phyloP scores from a whole-genome alignment of 768 basidiomycete species.

The Termitomyces sp. region DNA sequence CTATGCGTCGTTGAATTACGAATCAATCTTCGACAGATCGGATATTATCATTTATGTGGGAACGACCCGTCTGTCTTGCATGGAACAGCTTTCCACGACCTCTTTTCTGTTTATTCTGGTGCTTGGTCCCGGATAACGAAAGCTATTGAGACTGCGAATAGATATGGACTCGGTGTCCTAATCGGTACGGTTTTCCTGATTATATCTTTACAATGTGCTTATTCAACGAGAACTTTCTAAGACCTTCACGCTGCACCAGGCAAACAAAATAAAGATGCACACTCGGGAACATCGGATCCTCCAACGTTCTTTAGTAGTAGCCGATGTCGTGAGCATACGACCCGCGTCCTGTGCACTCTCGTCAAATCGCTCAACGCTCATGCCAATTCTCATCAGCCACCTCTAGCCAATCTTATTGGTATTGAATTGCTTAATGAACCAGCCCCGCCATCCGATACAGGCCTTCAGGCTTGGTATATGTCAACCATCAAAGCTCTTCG shows the following conservation, averaged over 20 bases:
- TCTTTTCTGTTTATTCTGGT: constrained; percentile 47
- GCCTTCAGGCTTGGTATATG: constrained; percentile 62
- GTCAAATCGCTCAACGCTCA: constrained; percentile 23
- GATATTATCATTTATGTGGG: constrained; percentile 68
- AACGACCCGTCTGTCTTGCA: constrained; percentile 52
- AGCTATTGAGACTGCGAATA: constrained; percentile 56
- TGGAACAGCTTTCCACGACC: constrained; percentile 62
- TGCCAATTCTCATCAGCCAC: constrained; percentile 26
- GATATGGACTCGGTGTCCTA: constrained; percentile 65
- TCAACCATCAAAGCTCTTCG: constrained; percentile 51
- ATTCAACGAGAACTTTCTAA: constrained; percentile 16
- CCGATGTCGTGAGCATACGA: constrained; percentile 43
- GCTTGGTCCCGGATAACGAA: constrained; percentile 64
- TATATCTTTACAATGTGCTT: too few relatives aligned
- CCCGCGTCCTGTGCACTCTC: constrained; percentile 44
- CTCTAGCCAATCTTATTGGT: constrained; percentile 50
- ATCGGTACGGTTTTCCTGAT: constrained; percentile 41
- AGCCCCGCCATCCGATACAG: constrained; percentile 42
- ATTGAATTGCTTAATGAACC: constrained; percentile 62
- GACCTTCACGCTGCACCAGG: constrained; percentile 76
- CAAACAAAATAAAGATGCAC: constrained; percentile 68
- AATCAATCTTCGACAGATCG: constrained; percentile 42
- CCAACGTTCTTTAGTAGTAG: constrained; percentile 46
- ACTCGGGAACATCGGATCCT: constrained; percentile 56
- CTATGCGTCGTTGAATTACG: background rate